Conservation (phyloP, 768 basidiomycete genomes). For the Guyanaporus albipodus region DNA sequence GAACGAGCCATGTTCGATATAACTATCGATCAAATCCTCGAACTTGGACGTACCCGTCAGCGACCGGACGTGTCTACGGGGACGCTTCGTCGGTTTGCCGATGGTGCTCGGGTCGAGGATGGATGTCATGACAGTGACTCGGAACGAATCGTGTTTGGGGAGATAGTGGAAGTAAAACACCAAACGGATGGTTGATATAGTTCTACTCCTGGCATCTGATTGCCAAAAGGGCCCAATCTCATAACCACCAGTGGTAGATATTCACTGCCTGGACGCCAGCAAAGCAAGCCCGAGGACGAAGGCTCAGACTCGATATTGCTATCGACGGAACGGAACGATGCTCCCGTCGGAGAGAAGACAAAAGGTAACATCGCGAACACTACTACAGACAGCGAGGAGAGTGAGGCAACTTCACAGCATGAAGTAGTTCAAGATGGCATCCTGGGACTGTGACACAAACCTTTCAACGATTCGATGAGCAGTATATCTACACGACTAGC, state of each 20-base stretch:
- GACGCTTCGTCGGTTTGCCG: constrained; percentile 50
- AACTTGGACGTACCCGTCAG: constrained; percentile 48
- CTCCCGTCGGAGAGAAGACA: too few relatives aligned
- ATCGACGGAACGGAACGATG: too few relatives aligned
- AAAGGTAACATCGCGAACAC: too few relatives aligned
- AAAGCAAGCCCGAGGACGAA: too few relatives aligned
- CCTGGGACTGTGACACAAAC: constrained; percentile 4
- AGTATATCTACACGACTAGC: not conserved
- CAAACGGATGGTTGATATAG: not conserved
- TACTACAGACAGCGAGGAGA: not conserved
- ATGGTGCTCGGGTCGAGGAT: constrained; percentile 62
- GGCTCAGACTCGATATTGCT: not conserved
- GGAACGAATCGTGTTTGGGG: not conserved
- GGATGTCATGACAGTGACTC: constrained; percentile 48
- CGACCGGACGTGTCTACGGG: constrained; percentile 63
- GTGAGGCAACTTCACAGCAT: constrained; percentile 7
- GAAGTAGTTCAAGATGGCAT: constrained; percentile 14
- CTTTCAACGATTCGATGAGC: not conserved
- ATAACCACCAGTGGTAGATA: too few relatives aligned
- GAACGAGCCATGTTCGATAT: constrained; percentile 2
- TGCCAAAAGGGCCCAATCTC: not conserved
- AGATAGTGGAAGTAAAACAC: not conserved
- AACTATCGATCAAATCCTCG: not conserved
- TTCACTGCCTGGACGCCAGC: too few relatives aligned
- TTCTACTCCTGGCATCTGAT: not conserved